Percentiles rank a stretch among this genome's conserved stretches.
phyloP scores from a whole-genome alignment of 164 flowering plant genomes.

The Dillenia turbinata region DNA sequence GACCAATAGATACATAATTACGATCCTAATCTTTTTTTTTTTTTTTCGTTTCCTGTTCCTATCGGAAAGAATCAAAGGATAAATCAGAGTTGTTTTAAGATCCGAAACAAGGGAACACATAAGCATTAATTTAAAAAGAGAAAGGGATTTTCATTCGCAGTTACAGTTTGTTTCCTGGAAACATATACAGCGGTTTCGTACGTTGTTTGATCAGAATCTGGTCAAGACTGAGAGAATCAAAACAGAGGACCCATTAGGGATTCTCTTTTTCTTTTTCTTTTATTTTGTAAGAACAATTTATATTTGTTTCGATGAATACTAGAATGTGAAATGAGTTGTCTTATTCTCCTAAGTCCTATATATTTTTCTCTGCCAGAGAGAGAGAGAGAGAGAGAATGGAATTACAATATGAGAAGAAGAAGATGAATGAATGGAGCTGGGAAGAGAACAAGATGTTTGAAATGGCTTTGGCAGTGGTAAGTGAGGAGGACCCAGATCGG shows the following conservation, averaged over 20 bases:
- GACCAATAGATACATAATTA: too few species aligned
- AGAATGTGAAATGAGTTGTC: slow-evolving; percentile 27
- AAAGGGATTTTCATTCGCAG: slow-evolving; percentile 14
- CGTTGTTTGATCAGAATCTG: slow-evolving; percentile 3
- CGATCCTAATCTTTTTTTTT: too few species aligned
- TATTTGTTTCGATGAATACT: slow-evolving; percentile 14
- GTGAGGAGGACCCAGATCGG: slow-evolving; percentile 48
- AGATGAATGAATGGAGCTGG: slow-evolving; percentile 57
- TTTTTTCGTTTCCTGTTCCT: too few species aligned
- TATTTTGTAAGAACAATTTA: background rate
- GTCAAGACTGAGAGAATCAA: slow-evolving; percentile 9
- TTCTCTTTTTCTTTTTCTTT: slow-evolving; percentile 2
- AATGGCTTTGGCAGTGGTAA: slow-evolving; percentile 58
- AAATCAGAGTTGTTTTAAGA: too few species aligned
- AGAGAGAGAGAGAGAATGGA: background rate
- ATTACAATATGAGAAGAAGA: slow-evolving; percentile 22
- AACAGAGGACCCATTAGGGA: slow-evolving; percentile 9
- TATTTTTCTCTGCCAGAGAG: background rate
- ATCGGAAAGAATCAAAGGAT: too few species aligned
- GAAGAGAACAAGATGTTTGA: slow-evolving; percentile 79
- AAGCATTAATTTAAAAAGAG: slow-evolving; percentile 1
- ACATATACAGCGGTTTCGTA: slow-evolving; percentile 10
- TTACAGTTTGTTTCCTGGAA: slow-evolving; percentile 11
- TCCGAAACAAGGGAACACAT: too few species aligned
- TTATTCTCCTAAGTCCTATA: slow-evolving; percentile 3